Conservation (phyloP, 2,329 filamentous ascomycete species). For the Tolypocladium cylindrosporum region DNA sequence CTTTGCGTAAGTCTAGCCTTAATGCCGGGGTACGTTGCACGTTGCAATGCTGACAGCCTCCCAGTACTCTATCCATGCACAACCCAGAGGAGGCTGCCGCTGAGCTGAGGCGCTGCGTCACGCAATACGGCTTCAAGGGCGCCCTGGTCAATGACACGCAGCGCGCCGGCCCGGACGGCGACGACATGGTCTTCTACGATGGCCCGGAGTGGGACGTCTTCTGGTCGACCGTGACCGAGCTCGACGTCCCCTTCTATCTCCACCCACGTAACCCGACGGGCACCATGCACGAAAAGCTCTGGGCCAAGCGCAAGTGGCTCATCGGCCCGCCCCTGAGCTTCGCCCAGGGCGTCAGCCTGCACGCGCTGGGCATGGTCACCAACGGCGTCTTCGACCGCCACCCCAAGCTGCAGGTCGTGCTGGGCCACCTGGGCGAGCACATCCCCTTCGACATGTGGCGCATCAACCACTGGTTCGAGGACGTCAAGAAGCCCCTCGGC, state of each 20-base stretch:
- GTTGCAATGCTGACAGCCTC: neutral
- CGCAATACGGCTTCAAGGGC: conserved; percentile 50
- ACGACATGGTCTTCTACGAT: conserved; percentile 57
- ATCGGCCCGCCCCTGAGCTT: conserved; percentile 50
- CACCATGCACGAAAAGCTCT: conserved; percentile 46
- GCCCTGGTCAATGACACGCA: conserved; percentile 54
- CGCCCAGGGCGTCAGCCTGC: conserved; percentile 47
- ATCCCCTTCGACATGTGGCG: conserved; percentile 39
- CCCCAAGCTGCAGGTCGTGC: conserved; percentile 33
- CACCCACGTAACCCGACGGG: conserved; percentile 51
- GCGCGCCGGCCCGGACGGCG: conserved; percentile 44
- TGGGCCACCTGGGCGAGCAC: conserved; percentile 39
- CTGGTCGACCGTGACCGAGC: conserved; percentile 46
- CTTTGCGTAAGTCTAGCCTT: conserved; percentile 24
- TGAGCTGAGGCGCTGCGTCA: conserved; percentile 44
- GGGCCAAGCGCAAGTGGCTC: conserved; percentile 47
- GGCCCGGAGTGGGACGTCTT: conserved; percentile 49
- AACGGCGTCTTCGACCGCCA: conserved; percentile 40
- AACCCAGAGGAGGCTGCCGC: conserved; percentile 37
- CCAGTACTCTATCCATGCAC: conserved; percentile 40
- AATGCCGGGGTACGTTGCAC: too few relatives aligned
- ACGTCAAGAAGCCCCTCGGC: conserved; percentile 40
- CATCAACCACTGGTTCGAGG: conserved; percentile 46
- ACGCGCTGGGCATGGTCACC: conserved; percentile 40
- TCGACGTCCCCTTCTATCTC: conserved; percentile 55